phyloP scores from a whole-genome alignment of 495 filamentous ascomycete species.

The Aspergillus coremiiformis region DNA sequence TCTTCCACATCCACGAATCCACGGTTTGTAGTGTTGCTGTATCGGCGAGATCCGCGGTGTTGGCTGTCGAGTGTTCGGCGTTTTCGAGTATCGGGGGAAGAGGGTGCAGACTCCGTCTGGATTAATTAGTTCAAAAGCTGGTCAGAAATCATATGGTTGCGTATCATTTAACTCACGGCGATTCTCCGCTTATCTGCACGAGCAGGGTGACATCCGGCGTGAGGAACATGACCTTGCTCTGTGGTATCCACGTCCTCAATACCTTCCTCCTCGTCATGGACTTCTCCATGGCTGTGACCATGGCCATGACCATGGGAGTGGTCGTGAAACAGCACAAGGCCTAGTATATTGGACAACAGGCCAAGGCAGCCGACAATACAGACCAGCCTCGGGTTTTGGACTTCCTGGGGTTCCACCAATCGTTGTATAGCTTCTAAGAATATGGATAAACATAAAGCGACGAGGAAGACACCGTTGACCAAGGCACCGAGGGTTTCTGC shows the following conservation, averaged over 20 bases:
- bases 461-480: conserved; percentile 93
- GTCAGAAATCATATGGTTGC: conserved; percentile 10
- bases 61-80: conserved; percentile 30
- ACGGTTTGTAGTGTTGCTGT: conserved; percentile 43
- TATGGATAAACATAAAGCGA: conserved; percentile 91
- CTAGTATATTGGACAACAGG: conserved; percentile 82
- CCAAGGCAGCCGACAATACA: conserved; percentile 81
- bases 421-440: conserved; percentile 89
- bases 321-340: conserved; percentile 83
- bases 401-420: conserved; percentile 79
- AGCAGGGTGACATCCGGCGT: conserved; percentile 26
- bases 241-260: conserved; percentile 23
- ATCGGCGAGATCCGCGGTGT: conserved; percentile 44
- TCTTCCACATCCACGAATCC: conserved; percentile 56
- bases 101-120: conserved; percentile 18
- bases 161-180: conserved; percentile 42
- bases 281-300: conserved; percentile 41
- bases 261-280: conserved; percentile 28
- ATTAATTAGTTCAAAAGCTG: background rate
- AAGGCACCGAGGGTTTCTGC: conserved; percentile 96
- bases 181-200: conserved; percentile 41
- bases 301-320: conserved; percentile 67
- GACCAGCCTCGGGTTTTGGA: conserved; percentile 75
- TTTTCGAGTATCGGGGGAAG: conserved; percentile 24
- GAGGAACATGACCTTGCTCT: conserved; percentile 41